Conservation (phyloP, 768 basidiomycete genomes). For the Royoungia palumana region DNA sequence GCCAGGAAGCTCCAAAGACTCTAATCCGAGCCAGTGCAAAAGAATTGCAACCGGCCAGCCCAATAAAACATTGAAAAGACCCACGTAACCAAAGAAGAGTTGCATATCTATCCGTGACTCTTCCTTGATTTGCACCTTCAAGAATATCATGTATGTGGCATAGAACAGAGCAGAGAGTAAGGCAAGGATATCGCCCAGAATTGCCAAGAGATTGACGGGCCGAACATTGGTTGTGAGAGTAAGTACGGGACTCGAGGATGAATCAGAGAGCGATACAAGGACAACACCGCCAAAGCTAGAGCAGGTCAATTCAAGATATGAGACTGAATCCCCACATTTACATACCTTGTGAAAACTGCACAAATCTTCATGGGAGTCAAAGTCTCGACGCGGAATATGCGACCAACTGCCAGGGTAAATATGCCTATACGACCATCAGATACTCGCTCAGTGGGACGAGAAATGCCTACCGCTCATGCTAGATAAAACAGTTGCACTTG, state of each 20-base stretch:
- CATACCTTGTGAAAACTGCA: conserved; percentile 78
- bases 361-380: conserved; percentile 68
- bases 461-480: conserved; percentile 75
- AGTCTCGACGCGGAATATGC: conserved; percentile 76
- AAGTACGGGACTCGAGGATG: conserved; percentile 28
- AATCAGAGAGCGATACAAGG: conserved; percentile 88
- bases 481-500: conserved; percentile 85
- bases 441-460: neutral
- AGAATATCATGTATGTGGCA: conserved; percentile 80
- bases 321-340: neutral
- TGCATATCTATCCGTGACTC: conserved; percentile 91
- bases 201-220: conserved; percentile 27
- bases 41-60: conserved; percentile 77
- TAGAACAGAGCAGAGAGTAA: conserved; percentile 87
- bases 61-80: conserved; percentile 74
- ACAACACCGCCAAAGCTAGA: conserved; percentile 76
- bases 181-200: conserved; percentile 77
- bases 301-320: conserved; percentile 6
- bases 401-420: conserved; percentile 86
- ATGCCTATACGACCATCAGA: conserved; percentile 55
- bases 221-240: conserved; percentile 8
- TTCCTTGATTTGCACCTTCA: conserved; percentile 81
- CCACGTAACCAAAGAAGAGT: conserved; percentile 92
- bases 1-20: conserved; percentile 70
- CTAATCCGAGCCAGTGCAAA: conserved; percentile 69